These are phyloP conservation scores for Phialemonium atrogriseum DNA, from an alignment of 2,329 filamentous ascomycete genomes.

Conservation along the genomic window DNA sequence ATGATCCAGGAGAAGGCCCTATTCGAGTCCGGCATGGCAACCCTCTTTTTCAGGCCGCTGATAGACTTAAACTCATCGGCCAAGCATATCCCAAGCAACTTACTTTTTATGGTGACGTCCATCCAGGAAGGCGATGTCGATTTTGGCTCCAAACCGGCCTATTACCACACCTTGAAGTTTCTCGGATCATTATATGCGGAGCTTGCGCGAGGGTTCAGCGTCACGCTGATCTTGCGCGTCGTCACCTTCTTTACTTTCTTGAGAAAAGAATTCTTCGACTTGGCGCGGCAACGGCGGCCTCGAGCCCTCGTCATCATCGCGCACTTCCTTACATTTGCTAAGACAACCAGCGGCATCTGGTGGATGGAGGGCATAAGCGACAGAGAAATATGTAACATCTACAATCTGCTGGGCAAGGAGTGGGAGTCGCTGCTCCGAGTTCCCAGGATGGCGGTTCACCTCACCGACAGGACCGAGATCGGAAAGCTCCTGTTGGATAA, in stretches of 20 bases:
- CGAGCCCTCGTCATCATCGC: conserved; percentile 43
- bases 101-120: conserved; percentile 40
- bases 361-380: conserved; percentile 40
- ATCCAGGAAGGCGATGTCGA: conserved; percentile 35
- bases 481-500: conserved; percentile 36
- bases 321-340: conserved; percentile 43
- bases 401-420: conserved; percentile 25
- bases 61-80: conserved; percentile 35
- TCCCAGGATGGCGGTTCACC: conserved; percentile 28
- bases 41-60: conserved; percentile 40
- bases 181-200: conserved; percentile 44
- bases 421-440: conserved; percentile 33
- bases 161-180: conserved; percentile 38
- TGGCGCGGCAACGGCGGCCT: conserved; percentile 31
- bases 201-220: conserved; percentile 33
- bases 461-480: conserved; percentile 25
- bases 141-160: conserved; percentile 26
- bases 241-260: conserved; percentile 46
- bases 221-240: conserved; percentile 38
- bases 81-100: conserved; percentile 34
- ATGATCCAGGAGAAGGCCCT: conserved; percentile 23
- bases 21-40: conserved; percentile 32
- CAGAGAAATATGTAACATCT: conserved; percentile 36
- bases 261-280: conserved; percentile 32
- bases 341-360: conserved; percentile 35